Conservation (phyloP, 2,329 filamentous ascomycete species). For the Scedosporium aurantiacum region DNA sequence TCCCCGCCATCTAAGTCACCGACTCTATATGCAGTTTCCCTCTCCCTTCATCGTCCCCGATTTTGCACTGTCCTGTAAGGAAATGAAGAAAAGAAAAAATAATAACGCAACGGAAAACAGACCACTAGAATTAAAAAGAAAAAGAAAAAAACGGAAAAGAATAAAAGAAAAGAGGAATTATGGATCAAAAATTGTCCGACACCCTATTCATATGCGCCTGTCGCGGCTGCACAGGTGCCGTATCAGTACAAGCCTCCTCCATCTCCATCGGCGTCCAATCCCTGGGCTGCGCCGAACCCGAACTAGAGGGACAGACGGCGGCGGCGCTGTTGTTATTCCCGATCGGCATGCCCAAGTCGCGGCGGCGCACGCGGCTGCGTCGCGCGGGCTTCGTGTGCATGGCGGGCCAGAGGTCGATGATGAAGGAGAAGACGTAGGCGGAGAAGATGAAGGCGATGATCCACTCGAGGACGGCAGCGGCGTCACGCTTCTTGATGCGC, state of each 20-base stretch:
- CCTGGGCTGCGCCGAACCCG: background rate
- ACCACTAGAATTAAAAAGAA: background rate
- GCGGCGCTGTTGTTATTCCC: background rate
- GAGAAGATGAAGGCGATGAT: constrained; percentile 74
- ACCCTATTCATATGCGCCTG: background rate
- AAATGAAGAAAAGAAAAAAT: background rate
- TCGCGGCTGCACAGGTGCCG: background rate
- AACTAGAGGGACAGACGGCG: background rate
- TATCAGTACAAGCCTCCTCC: constrained; percentile 1
- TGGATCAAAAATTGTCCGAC: background rate
- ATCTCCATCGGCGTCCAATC: background rate
- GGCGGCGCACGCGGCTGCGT: constrained; percentile 16
- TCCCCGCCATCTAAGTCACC: no score
- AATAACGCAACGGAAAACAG: background rate
- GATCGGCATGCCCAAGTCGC: background rate
- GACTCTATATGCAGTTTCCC: no score
- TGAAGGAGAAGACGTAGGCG: constrained; percentile 78
- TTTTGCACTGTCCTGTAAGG: background rate
- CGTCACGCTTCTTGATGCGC: constrained; percentile 40
- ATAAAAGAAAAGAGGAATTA: background rate
- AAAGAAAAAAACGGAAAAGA: background rate
- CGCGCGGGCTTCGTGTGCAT: constrained; percentile 41
- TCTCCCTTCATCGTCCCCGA: background rate
- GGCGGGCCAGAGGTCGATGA: constrained; percentile 77
- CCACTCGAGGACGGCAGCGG: constrained; percentile 70